These are phyloP conservation scores for Hanseniaspora mollemarum DNA, from an alignment of 805 yeast species.

Conservation along the genomic window DNA sequence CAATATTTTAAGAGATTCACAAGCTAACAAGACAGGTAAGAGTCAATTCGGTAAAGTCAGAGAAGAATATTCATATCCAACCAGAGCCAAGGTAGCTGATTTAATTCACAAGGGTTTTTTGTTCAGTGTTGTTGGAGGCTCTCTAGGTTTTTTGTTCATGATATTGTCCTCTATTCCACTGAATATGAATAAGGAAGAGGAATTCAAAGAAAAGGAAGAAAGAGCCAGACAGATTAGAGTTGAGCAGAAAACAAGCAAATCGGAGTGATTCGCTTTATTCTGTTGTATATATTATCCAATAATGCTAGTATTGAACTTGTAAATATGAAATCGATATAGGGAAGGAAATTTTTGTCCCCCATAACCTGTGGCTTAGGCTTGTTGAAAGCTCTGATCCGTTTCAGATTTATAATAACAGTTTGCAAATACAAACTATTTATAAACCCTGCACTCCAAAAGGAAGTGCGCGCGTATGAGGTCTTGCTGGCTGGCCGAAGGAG, in stretches of 20 bases:
- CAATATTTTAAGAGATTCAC: background rate
- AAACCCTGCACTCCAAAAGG: no score
- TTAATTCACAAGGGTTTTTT: background rate
- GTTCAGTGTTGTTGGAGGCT: background rate
- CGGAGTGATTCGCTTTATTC: background rate
- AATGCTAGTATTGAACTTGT: no score
- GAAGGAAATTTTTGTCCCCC: no score
- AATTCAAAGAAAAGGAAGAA: slow-evolving; percentile 8
- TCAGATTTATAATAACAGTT: no score
- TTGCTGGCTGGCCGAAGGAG: no score
- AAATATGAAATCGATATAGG: slow-evolving; percentile 1
- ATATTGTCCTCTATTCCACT: slow-evolving; percentile 8
- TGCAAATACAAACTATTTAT: no score
- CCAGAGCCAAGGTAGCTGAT: slow-evolving; percentile 13
- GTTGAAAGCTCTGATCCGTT: no score
- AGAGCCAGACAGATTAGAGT: slow-evolving; percentile 6
- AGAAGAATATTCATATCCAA: slow-evolving; percentile 11
- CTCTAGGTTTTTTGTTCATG: background rate
- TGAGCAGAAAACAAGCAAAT: background rate
- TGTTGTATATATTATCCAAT: no score
- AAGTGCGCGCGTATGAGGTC: no score
- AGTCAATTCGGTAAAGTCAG: slow-evolving; percentile 14
- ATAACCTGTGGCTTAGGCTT: no score
- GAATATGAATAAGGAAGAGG: background rate
- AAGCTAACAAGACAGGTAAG: background rate